Percentiles rank a stretch among this genome's conserved stretches.
Evolutionary conservation across 768 basidiomycete species (phyloP).

Genomic region (Stropharia rugosoannulata): DNA sequence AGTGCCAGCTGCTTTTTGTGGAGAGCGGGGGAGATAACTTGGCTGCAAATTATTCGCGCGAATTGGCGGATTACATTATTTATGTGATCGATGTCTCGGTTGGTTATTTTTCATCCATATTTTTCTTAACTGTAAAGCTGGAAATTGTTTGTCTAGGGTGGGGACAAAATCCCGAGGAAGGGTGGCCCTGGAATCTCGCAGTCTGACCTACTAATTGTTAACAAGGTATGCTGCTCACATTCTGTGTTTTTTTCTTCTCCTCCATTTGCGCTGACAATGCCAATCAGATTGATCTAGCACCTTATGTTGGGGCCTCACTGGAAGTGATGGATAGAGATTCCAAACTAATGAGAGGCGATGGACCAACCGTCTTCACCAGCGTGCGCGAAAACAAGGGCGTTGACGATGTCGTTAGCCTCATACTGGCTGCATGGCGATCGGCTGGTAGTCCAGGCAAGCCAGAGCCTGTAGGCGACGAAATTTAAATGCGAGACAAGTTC

Average conservation of each 20-base stretch:
- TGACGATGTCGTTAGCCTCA: slow-evolving; percentile 75
- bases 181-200: slow-evolving; percentile 97
- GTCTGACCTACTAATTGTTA: slow-evolving; percentile 91
- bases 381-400: slow-evolving; percentile 79
- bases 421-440: slow-evolving; percentile 86
- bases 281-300: slow-evolving; percentile 85
- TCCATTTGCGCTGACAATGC: background rate
- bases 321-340: slow-evolving; percentile 95
- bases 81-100: slow-evolving; percentile 89
- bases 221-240: slow-evolving; percentile 61
- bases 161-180: slow-evolving; percentile 98
- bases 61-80: slow-evolving; percentile 96
- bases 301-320: slow-evolving; percentile 88
- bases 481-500: background rate
- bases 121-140: background rate
- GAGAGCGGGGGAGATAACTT: slow-evolving; percentile 98
- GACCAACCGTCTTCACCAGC: slow-evolving; percentile 90
- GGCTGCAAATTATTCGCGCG: slow-evolving; percentile 95
- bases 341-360: slow-evolving; percentile 90
- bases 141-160: slow-evolving; percentile 54
- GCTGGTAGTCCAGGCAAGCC: slow-evolving; percentile 72
- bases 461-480: slow-evolving; percentile 42
- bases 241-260: too few relatives aligned
- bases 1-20: slow-evolving; percentile 88
- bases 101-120: slow-evolving; percentile 3